Evolutionary conservation across 2,329 filamentous ascomycete species (phyloP).

Genomic region (Fusarium scirpi): DNA sequence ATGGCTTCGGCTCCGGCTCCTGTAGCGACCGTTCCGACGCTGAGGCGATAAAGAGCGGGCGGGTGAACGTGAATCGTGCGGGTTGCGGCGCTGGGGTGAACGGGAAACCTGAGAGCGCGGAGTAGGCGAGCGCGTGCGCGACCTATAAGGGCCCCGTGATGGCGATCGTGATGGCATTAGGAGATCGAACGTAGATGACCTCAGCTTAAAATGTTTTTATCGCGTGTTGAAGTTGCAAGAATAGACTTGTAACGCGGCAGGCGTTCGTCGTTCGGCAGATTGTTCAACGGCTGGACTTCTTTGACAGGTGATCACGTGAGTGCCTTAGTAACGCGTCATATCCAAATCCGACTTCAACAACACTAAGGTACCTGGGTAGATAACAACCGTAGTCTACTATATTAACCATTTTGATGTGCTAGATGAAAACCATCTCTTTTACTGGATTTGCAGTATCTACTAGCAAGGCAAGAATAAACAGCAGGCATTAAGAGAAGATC

Average conservation of each 20-base stretch:
- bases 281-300: constrained; percentile 11
- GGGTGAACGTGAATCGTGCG: constrained; percentile 51
- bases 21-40: constrained; percentile 52
- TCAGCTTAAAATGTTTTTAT: constrained; percentile 14
- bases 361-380: background rate
- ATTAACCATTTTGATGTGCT: background rate
- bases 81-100: constrained; percentile 49
- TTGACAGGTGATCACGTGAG: constrained; percentile 41
- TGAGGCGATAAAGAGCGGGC: constrained; percentile 50
- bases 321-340: constrained; percentile 6
- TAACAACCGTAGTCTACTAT: background rate
- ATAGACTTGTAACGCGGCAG: constrained; percentile 19
- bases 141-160: constrained; percentile 51
- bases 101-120: constrained; percentile 52
- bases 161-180: constrained; percentile 50
- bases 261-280: constrained; percentile 7
- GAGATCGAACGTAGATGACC: background rate
- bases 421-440: background rate
- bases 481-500: background rate
- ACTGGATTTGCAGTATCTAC: background rate
- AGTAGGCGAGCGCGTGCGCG: constrained; percentile 53
- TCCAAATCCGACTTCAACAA: background rate
- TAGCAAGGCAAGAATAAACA: background rate
- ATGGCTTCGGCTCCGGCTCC: constrained; percentile 45
- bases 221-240: constrained; percentile 16